phyloP scores from a whole-genome alignment of 345 rosid genomes.

The Odontarrhena argentea region DNA sequence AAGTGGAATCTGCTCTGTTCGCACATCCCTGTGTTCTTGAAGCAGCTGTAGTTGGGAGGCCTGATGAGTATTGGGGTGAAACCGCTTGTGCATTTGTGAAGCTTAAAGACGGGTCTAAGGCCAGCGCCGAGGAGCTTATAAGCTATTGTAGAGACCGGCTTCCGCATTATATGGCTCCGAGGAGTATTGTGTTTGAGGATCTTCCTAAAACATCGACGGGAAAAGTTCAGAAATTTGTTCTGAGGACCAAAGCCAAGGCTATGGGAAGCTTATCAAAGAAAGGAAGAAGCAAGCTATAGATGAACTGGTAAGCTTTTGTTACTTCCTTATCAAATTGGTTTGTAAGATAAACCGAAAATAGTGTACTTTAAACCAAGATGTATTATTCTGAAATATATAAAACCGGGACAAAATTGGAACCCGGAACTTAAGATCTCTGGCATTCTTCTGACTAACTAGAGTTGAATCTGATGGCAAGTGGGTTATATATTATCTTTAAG shows the following conservation, averaged over 20 bases:
- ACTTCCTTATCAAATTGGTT: not conserved
- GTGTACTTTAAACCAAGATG: conserved; percentile 11
- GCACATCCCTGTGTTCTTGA: conserved; percentile 69
- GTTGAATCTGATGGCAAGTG: conserved; percentile 36
- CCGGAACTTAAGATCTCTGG: conserved; percentile 11
- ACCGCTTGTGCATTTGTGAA: conserved; percentile 79
- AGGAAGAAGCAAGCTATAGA: conserved; percentile 52
- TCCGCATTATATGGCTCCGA: conserved; percentile 73
- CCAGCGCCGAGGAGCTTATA: conserved; percentile 53
- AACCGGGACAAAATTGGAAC: not conserved
- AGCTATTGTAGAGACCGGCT: conserved; percentile 54
- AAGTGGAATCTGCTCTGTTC: conserved; percentile 67
- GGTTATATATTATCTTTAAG: conserved; percentile 11
- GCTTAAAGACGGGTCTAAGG: conserved; percentile 52
- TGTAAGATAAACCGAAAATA: not conserved
- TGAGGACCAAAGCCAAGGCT: conserved; percentile 63
- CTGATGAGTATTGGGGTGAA: conserved; percentile 79
- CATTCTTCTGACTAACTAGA: conserved; percentile 8
- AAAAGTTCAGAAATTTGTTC: conserved; percentile 63
- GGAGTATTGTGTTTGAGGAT: conserved; percentile 63
- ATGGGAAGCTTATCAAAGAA: conserved; percentile 65
- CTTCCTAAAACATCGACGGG: conserved; percentile 81
- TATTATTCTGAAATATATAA: conserved; percentile 11
- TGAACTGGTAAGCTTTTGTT: conserved; percentile 34
- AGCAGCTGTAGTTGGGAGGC: conserved; percentile 77